Percentiles rank a stretch among this genome's conserved stretches.
Evolutionary conservation across 2,329 filamentous ascomycete species (phyloP).

Genomic region (Xylaria sp.): DNA sequence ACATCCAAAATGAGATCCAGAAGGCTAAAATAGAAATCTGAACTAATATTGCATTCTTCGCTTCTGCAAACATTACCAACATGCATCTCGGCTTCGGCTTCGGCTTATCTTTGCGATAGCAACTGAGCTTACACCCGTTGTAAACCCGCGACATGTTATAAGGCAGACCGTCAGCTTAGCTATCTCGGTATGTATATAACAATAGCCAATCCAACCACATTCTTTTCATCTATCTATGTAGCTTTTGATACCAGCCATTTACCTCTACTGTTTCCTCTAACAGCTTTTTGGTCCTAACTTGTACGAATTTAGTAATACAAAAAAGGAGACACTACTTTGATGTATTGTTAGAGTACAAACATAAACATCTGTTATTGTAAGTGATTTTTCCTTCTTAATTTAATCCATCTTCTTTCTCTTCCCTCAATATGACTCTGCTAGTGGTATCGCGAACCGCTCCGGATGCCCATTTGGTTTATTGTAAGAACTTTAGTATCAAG

Average conservation of each 20-base stretch:
- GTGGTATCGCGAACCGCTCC: neutral
- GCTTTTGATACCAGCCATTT: neutral
- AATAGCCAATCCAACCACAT: neutral
- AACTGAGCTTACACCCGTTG: neutral
- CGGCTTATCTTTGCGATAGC: neutral
- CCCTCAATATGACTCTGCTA: neutral
- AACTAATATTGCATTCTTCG: too few species aligned
- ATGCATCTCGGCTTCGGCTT: constrained; percentile 1
- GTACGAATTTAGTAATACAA: neutral
- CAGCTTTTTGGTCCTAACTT: neutral
- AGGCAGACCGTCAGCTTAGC: neutral
- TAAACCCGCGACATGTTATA: neutral
- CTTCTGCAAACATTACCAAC: neutral
- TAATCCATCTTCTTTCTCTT: neutral
- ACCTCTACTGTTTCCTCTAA: neutral
- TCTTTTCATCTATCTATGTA: neutral
- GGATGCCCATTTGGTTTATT: neutral
- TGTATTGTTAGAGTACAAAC: neutral
- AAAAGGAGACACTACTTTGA: neutral
- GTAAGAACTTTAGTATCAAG: neutral
- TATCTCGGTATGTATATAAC: neutral
- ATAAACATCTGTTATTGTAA: neutral
- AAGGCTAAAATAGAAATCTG: too few species aligned
- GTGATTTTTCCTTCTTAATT: neutral
- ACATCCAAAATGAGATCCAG: too few species aligned